Percentiles rank a stretch among this genome's conserved stretches.
These are phyloP conservation scores for Podospora pseudocomata DNA, from an alignment of 495 filamentous ascomycete species.

Conservation along the genomic window DNA sequence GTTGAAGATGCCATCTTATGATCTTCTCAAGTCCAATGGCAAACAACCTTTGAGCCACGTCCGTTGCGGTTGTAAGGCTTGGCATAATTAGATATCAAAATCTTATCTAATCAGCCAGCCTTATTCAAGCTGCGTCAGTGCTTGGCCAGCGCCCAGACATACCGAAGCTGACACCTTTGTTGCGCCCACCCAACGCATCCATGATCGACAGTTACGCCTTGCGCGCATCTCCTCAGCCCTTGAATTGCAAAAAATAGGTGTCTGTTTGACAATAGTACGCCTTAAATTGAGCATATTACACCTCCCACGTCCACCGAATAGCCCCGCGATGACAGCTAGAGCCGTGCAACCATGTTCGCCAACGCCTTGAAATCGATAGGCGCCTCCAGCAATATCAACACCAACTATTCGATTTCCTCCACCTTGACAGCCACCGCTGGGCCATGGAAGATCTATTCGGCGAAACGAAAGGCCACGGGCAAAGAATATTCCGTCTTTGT, in stretches of 20 bases:
- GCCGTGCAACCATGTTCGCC: conserved; percentile 68
- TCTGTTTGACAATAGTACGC: not conserved
- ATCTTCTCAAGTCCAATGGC: too few relatives aligned
- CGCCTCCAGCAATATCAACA: conserved; percentile 71
- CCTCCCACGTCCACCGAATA: not conserved
- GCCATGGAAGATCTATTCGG: conserved; percentile 96
- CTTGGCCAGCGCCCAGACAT: not conserved
- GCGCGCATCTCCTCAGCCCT: not conserved
- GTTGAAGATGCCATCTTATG: too few relatives aligned
- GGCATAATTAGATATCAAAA: not conserved
- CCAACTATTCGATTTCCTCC: conserved; percentile 78
- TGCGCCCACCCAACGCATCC: not conserved
- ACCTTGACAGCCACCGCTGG: conserved; percentile 69
- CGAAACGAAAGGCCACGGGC: conserved; percentile 88
- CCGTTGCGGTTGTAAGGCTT: not conserved
- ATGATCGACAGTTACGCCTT: not conserved
- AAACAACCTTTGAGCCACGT: too few relatives aligned
- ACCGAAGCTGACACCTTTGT: not conserved
- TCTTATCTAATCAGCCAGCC: not conserved
- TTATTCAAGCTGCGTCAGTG: not conserved
- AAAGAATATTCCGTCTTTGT: conserved; percentile 89
- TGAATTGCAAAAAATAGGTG: not conserved
- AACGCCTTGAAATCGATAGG: conserved; percentile 87
- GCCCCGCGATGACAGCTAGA: not conserved
- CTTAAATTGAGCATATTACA: too few relatives aligned